These are phyloP conservation scores for Candida vartiovaarae DNA, from an alignment of 805 yeast species.

Conservation along the genomic window DNA sequence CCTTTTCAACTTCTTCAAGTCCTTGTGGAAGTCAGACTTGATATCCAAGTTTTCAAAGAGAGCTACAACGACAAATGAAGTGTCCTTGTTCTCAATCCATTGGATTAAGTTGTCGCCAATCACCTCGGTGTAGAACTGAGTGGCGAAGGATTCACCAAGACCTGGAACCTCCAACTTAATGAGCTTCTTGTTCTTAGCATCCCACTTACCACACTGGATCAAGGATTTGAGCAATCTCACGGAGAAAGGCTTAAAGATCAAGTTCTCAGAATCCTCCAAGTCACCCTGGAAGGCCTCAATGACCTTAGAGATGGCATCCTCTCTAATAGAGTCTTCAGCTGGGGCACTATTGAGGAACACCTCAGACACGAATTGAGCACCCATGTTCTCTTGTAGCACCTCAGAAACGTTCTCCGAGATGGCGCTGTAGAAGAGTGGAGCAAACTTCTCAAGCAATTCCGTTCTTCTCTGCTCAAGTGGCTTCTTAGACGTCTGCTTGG, in stretches of 20 bases:
- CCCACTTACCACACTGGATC: conserved; percentile 84
- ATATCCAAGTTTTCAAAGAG: conserved; percentile 58
- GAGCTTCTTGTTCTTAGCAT: conserved; percentile 49
- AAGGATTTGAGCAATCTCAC: conserved; percentile 68
- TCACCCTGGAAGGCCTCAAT: conserved; percentile 60
- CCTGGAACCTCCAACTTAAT: conserved; percentile 38
- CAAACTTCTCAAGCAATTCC: conserved; percentile 59
- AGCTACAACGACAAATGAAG: conserved; percentile 78
- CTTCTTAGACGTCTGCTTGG: conserved; percentile 74
- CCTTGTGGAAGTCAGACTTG: conserved; percentile 43
- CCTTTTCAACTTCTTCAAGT: conserved; percentile 43
- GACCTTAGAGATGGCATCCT: conserved; percentile 47
- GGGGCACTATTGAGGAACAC: conserved; percentile 51
- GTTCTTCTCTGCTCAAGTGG: conserved; percentile 67
- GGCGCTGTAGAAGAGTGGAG: conserved; percentile 56
- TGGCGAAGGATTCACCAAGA: conserved; percentile 55
- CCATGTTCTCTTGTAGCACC: conserved; percentile 62
- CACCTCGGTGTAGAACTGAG: conserved; percentile 42
- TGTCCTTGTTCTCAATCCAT: conserved; percentile 66
- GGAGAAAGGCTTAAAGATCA: conserved; percentile 64
- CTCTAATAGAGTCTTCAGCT: conserved; percentile 32
- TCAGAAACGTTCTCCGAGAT: conserved; percentile 43
- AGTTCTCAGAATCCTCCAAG: conserved; percentile 56
- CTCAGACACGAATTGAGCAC: conserved; percentile 80
- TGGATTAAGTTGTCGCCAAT: conserved; percentile 40